Evolutionary conservation across 2,329 filamentous ascomycete species (phyloP).

Genomic region (Lojkania enalia): DNA sequence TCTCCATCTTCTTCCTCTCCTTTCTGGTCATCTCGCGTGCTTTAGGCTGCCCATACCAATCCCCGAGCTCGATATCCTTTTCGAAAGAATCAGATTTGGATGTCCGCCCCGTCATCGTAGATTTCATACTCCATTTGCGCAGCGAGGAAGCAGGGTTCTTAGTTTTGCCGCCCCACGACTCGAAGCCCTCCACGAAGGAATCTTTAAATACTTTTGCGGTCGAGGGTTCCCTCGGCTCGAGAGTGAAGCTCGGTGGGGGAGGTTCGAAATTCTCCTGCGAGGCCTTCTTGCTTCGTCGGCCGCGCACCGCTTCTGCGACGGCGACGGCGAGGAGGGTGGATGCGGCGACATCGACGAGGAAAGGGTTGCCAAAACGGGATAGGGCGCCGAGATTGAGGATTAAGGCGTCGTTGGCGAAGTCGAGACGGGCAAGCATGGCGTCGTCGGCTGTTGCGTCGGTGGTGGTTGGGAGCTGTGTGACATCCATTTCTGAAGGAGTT

Average conservation of each 20-base stretch:
- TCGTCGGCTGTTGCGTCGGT: slow-evolving; percentile 43
- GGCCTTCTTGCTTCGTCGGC: slow-evolving; percentile 19
- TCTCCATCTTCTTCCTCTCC: slow-evolving; percentile 30
- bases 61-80: slow-evolving; percentile 44
- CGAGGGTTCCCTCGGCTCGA: slow-evolving; percentile 25
- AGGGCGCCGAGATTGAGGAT: slow-evolving; percentile 51
- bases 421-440: slow-evolving; percentile 49
- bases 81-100: slow-evolving; percentile 28
- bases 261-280: slow-evolving; percentile 35
- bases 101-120: slow-evolving; percentile 20
- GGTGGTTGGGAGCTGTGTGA: slow-evolving; percentile 38
- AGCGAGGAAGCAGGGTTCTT: slow-evolving; percentile 25
- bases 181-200: slow-evolving; percentile 38
- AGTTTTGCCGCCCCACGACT: slow-evolving; percentile 32
- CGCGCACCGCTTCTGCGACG: slow-evolving; percentile 48
- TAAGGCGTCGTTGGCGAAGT: slow-evolving; percentile 48
- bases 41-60: slow-evolving; percentile 42
- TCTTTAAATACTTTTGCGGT: slow-evolving; percentile 35
- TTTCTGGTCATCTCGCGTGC: slow-evolving; percentile 23
- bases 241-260: slow-evolving; percentile 30
- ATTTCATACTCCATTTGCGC: slow-evolving; percentile 30
- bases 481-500: slow-evolving; percentile 39
- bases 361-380: slow-evolving; percentile 48
- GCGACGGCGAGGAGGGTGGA: slow-evolving; percentile 50
- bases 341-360: slow-evolving; percentile 51